These are phyloP conservation scores for Pleoardoris graminearum DNA, from an alignment of 2,329 filamentous ascomycete species.

Conservation along the genomic window DNA sequence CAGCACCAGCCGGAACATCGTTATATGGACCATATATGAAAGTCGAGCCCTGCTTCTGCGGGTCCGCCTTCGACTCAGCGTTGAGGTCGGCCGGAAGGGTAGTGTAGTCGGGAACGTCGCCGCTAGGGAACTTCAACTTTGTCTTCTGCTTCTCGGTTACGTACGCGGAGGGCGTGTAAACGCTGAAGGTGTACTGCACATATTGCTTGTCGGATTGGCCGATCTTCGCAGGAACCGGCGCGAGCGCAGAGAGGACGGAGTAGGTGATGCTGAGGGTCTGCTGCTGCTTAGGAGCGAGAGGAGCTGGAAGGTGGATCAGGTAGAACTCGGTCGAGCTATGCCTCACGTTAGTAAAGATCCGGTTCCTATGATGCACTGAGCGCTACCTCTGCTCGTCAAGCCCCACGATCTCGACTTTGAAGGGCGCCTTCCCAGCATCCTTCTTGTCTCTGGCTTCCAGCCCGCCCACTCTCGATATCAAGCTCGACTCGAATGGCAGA, in stretches of 20 bases:
- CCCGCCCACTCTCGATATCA: conserved; percentile 77
- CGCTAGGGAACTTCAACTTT: conserved; percentile 83
- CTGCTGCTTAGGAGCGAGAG: conserved; percentile 75
- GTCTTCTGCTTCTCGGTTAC: conserved; percentile 92
- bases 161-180: conserved; percentile 83
- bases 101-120: conserved; percentile 83
- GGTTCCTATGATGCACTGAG: neutral
- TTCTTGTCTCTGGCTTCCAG: conserved; percentile 95
- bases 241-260: conserved; percentile 76
- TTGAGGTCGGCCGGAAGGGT: conserved; percentile 63
- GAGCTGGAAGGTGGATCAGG: conserved; percentile 74
- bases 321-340: conserved; percentile 68
- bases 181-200: conserved; percentile 82
- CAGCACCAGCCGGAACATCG: conserved; percentile 76
- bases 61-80: conserved; percentile 65
- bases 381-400: conserved; percentile 58
- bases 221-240: conserved; percentile 79
- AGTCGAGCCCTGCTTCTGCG: conserved; percentile 80
- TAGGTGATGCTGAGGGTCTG: conserved; percentile 88
- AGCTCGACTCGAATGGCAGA: conserved; percentile 76
- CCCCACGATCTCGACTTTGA: conserved; percentile 69
- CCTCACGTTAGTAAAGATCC: conserved; percentile 43
- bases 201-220: conserved; percentile 86
- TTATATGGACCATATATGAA: conserved; percentile 90
- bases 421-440: conserved; percentile 66